Conservation (phyloP, 495 filamentous ascomycete species). For the Hypomontagnella monticulosa region DNA sequence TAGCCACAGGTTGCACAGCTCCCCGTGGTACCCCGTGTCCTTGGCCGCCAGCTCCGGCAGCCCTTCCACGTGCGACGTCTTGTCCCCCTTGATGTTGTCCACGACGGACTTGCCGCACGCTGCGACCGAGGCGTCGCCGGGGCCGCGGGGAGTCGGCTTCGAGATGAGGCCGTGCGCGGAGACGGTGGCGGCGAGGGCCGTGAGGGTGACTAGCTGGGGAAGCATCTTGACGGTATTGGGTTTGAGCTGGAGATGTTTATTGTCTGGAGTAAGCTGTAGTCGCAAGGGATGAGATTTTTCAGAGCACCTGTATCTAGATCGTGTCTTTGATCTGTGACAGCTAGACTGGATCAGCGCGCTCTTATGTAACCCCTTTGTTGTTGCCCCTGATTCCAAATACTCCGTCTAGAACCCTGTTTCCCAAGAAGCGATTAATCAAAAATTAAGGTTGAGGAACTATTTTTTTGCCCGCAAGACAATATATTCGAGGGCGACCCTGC, state of each 20-base stretch:
- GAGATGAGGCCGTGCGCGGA: slow-evolving; percentile 71
- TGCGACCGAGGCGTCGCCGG: slow-evolving; percentile 66
- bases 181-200: slow-evolving; percentile 61
- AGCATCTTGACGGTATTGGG: slow-evolving; percentile 36
- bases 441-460: slow-evolving; percentile 8
- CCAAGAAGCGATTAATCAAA: slow-evolving; percentile 31
- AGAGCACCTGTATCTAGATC: slow-evolving; percentile 1
- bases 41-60: slow-evolving; percentile 66
- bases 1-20: slow-evolving; percentile 70
- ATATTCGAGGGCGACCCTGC: slow-evolving; percentile 25
- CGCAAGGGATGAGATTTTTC: background rate
- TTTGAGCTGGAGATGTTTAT: background rate
- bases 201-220: slow-evolving; percentile 48
- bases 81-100: slow-evolving; percentile 68
- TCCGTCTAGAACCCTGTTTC: slow-evolving; percentile 22
- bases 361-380: slow-evolving; percentile 29
- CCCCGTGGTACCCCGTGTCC: slow-evolving; percentile 66
- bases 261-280: background rate
- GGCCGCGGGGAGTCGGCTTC: slow-evolving; percentile 65
- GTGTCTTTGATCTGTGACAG: slow-evolving; percentile 18
- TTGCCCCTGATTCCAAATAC: slow-evolving; percentile 33
- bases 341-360: slow-evolving; percentile 22
- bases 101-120: slow-evolving; percentile 71
- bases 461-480: slow-evolving; percentile 29
- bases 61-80: slow-evolving; percentile 74